phyloP scores from a whole-genome alignment of 2,329 filamentous ascomycete genomes.

The Albifimbria verrucaria region DNA sequence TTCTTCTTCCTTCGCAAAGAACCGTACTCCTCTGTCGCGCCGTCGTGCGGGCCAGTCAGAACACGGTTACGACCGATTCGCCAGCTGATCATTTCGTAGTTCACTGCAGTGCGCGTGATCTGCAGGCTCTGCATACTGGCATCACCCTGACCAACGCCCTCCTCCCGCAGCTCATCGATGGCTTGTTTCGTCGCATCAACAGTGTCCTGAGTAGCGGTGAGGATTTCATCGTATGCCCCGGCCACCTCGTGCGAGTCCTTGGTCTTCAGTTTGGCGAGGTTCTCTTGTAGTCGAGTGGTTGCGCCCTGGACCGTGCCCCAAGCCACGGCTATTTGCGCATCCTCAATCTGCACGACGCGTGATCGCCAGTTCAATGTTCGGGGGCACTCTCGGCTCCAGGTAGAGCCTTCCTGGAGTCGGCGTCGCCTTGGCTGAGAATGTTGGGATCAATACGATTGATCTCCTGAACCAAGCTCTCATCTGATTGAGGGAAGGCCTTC shows the following conservation, averaged over 20 bases:
- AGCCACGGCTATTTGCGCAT: conserved; percentile 85
- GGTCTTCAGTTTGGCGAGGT: conserved; percentile 39
- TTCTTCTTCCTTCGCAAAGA: conserved; percentile 52
- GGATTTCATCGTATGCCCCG: conserved; percentile 84
- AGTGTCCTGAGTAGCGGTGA: conserved; percentile 88
- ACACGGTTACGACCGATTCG: conserved; percentile 90
- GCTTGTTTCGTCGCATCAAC: conserved; percentile 91
- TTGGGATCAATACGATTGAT: conserved; percentile 69
- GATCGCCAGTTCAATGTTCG: conserved; percentile 80
- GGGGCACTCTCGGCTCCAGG: conserved; percentile 56
- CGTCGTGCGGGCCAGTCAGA: conserved; percentile 79
- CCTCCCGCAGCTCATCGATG: conserved; percentile 82
- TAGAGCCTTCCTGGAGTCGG: conserved; percentile 47
- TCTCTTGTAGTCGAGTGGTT: conserved; percentile 45
- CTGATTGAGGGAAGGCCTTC: conserved; percentile 69
- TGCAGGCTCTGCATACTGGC: conserved; percentile 87
- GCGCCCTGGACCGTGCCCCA: conserved; percentile 66
- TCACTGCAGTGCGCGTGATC: conserved; percentile 87
- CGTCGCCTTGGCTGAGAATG: conserved; percentile 55
- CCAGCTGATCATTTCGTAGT: conserved; percentile 93
- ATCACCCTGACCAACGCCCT: conserved; percentile 82
- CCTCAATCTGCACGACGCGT: conserved; percentile 82
- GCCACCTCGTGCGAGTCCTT: conserved; percentile 65
- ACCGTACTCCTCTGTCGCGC: conserved; percentile 55
- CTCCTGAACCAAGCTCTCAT: conserved; percentile 58